Conservation (phyloP, 345 rosid genomes). For the Gossypium arboreum region DNA sequence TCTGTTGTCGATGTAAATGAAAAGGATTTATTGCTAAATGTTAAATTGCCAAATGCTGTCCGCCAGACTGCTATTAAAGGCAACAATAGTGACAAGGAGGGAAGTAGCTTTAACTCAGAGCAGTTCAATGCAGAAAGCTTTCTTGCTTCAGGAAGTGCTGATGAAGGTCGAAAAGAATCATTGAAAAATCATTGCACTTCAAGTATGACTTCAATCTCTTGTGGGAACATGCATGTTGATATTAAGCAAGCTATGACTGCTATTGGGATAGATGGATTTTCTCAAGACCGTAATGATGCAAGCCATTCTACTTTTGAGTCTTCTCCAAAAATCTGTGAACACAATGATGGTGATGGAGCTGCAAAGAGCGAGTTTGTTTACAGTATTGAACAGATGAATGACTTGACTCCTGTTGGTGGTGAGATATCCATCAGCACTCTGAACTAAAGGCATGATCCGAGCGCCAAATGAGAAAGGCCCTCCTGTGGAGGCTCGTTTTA, state of each 20-base stretch:
- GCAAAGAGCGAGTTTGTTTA: not conserved
- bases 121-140: not conserved
- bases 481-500: not conserved
- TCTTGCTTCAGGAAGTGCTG: not conserved
- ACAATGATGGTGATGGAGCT: not conserved
- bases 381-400: not conserved
- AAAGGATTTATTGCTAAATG: not conserved
- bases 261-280: not conserved
- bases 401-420: not conserved
- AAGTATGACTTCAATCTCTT: not conserved
- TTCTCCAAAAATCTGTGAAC: constrained; percentile 6
- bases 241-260: not conserved
- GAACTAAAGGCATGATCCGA: not conserved
- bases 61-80: constrained; percentile 5
- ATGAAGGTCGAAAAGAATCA: constrained; percentile 12
- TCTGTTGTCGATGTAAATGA: not conserved
- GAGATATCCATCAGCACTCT: not conserved
- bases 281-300: not conserved
- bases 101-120: not conserved
- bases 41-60: not conserved
- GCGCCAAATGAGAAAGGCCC: not conserved
- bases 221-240: not conserved
- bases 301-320: constrained; percentile 3
- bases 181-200: not conserved
- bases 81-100: constrained; percentile 5